Base-by-base conservation (phyloP, 139 green algal species). In the Ettlia oleoabundans region DNA sequence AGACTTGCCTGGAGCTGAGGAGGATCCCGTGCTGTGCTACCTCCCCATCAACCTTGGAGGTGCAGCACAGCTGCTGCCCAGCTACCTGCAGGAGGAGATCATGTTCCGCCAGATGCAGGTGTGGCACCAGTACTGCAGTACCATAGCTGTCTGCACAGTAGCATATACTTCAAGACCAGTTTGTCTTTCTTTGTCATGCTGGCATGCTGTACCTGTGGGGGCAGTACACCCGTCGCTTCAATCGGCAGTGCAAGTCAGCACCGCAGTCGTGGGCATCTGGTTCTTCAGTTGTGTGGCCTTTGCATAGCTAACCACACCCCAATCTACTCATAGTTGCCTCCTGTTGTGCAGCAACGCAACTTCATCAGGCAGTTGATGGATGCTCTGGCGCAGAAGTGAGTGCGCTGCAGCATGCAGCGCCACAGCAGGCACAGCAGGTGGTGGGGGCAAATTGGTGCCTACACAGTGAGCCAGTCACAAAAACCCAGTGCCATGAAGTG, bases 1-100 rank as follows among this genome's bases (percentile, higher is more conserved):
- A 78, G 71, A 65, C 71, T 51, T 78, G 22, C 30, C n/a, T 0
- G 21, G 38, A 24, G 65, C 28, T 26, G 32, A 18, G 35, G 32
- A 35, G 5, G 71, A 47, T 33, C 35, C 53, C 33, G 24, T 40
- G 47, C 32, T 80, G 52, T 33, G 73, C 73, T 80, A 80, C 73
- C 35, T 51, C 26, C 53, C 73, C 10, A 37, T 80, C 5, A 33
- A 24, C 18, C 24, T 80, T 51, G 73, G 73, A 26, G 28, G 9
- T 5, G 35, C 37, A 4, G 73, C 19, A 13, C 30, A 35, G 52
- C 52, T 80, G 73, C 73, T 80, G 53, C 73, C 73, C n/a, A 15
- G 7, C 0, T 41, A 67, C 53, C 63, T 80, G 35, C 33, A 68
- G 2, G 73, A n/a, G 9, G 53, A 67, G 52, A 52, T 68, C 33